These are phyloP conservation scores for Dothistroma pini DNA, from an alignment of 2,329 filamentous ascomycete genomes.

Conservation along the genomic window DNA sequence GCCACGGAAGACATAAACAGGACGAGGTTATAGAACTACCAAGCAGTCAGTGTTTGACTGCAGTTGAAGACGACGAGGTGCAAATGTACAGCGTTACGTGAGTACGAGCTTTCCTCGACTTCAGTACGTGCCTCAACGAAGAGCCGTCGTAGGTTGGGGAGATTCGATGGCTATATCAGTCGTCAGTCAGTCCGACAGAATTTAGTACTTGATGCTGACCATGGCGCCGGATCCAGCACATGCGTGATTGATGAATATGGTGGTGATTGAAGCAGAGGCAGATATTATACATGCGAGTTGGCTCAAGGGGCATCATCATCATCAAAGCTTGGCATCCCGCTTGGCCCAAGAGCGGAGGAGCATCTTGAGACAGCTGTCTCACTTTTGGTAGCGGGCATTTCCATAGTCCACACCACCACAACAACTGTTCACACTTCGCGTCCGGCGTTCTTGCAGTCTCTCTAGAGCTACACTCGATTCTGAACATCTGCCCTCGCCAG, in stretches of 20 bases:
- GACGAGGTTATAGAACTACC: conserved; percentile 93
- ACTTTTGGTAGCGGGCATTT: too few relatives aligned
- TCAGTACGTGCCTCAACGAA: conserved; percentile 94
- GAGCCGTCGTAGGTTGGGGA: conserved; percentile 91
- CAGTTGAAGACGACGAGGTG: too few relatives aligned
- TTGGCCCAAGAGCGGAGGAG: too few relatives aligned
- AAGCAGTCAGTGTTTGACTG: background rate
- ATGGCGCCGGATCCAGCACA: background rate
- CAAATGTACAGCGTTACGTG: conserved; percentile 74
- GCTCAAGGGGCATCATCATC: too few relatives aligned
- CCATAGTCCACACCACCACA: background rate
- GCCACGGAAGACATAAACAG: conserved; percentile 96
- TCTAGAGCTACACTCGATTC: background rate
- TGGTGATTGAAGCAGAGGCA: too few relatives aligned
- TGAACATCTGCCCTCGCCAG: background rate
- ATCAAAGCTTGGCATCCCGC: too few relatives aligned
- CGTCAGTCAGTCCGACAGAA: background rate
- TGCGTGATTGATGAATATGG: background rate
- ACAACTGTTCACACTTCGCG: background rate
- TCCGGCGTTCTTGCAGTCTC: background rate
- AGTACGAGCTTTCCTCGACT: conserved; percentile 90
- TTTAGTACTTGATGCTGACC: background rate
- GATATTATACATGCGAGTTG: too few relatives aligned
- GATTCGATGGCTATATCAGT: conserved; percentile 58
- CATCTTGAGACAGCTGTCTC: too few relatives aligned